These are phyloP conservation scores for Zygnema cylindricum DNA, from an alignment of 139 green algal species.

Conservation along the genomic window DNA sequence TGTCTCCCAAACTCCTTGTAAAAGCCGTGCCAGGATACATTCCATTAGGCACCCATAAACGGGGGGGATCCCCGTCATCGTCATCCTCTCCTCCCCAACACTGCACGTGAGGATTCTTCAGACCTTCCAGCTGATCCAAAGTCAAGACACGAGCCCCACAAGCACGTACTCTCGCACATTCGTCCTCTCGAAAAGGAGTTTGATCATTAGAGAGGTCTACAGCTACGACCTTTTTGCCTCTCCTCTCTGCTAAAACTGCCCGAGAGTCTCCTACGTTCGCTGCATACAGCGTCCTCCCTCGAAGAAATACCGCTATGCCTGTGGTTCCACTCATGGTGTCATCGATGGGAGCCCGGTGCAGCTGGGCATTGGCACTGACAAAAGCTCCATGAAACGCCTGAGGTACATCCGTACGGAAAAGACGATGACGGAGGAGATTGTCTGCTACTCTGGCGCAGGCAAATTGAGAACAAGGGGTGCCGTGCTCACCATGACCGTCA, in stretches of 20 bases:
- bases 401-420: constrained; percentile 44
- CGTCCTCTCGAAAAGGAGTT: constrained; percentile 76
- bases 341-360: constrained; percentile 72
- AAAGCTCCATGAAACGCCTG: constrained; percentile 72
- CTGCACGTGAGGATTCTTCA: constrained; percentile 65
- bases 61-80: constrained; percentile 83
- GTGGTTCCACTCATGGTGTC: constrained; percentile 87
- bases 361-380: constrained; percentile 78
- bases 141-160: constrained; percentile 88
- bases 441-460: constrained; percentile 76
- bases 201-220: constrained; percentile 62
- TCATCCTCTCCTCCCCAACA: constrained; percentile 81
- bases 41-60: constrained; percentile 84
- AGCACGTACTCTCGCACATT: constrained; percentile 84
- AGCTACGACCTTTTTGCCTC: constrained; percentile 45
- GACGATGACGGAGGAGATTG: constrained; percentile 66
- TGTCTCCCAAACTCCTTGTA: constrained; percentile 91
- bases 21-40: constrained; percentile 95
- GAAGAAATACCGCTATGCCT: constrained; percentile 78
- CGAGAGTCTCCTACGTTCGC: constrained; percentile 94
- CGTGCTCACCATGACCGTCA: constrained; percentile 76
- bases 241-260: constrained; percentile 78
- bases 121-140: constrained; percentile 82
- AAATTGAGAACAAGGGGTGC: constrained; percentile 68
- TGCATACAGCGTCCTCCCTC: constrained; percentile 73